Conservation (phyloP, 2,329 filamentous ascomycete genomes). For the Trichophaea hybrida region DNA sequence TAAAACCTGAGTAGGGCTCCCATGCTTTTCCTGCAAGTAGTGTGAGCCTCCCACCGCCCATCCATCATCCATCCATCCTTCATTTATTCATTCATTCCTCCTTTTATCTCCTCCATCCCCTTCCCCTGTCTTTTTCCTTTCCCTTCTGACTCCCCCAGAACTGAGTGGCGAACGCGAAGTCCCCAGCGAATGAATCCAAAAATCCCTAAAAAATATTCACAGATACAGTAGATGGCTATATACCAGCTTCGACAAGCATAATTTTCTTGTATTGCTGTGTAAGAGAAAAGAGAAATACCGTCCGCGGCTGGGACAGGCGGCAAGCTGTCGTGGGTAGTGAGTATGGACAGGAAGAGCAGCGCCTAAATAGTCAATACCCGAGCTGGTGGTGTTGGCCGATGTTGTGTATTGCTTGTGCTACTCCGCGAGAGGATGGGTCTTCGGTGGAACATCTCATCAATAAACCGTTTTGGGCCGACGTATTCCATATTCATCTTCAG, state of each 20-base stretch:
- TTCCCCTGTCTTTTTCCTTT: background rate
- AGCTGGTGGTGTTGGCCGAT: background rate
- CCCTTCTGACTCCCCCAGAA: background rate
- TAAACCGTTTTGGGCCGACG: conserved; percentile 46
- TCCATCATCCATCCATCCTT: background rate
- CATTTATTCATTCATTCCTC: background rate
- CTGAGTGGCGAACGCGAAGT: too few relatives aligned
- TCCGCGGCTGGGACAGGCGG: too few relatives aligned
- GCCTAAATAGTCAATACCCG: too few relatives aligned
- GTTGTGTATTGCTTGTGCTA: conserved; percentile 9
- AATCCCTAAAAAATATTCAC: too few relatives aligned
- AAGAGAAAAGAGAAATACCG: too few relatives aligned
- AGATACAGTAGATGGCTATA: too few relatives aligned
- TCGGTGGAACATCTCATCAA: conserved; percentile 50
- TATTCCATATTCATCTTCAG: conserved; percentile 47
- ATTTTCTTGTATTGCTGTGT: too few relatives aligned
- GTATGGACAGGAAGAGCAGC: too few relatives aligned
- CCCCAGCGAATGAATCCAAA: too few relatives aligned
- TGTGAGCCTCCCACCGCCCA: background rate
- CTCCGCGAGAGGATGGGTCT: conserved; percentile 25
- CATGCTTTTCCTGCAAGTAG: too few relatives aligned
- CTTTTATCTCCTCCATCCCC: background rate
- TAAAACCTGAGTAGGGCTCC: background rate
- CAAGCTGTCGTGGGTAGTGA: too few relatives aligned
- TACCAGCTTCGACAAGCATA: too few relatives aligned